A percentile compares a stretch with the other conserved stretches of the same genome.
Conservation (phyloP, 192 early-diverging fungal genomes). For the Podila horticola region DNA sequence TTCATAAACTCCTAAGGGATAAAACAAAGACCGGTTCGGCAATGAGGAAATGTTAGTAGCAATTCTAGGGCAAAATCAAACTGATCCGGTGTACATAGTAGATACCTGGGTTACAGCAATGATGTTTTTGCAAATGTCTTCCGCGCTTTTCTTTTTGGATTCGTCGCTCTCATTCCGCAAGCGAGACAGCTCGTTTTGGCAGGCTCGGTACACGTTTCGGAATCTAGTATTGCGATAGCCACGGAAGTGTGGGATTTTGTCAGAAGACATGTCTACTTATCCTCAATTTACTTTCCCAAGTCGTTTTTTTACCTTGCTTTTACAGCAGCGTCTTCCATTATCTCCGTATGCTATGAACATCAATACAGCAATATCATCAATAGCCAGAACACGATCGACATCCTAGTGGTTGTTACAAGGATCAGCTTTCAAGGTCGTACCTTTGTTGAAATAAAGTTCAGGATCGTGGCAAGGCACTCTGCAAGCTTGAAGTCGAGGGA, state of each 20-base stretch:
- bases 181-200: conserved; percentile 22
- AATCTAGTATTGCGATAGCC: conserved; percentile 14
- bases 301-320: conserved; percentile 1
- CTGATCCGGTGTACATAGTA: background rate
- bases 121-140: background rate
- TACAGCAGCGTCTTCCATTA: background rate
- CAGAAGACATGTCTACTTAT: conserved; percentile 1
- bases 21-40: background rate
- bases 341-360: background rate
- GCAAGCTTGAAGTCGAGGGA: conserved; percentile 21
- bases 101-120: background rate
- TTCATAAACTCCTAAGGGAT: conserved; percentile 38
- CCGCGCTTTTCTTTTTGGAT: conserved; percentile 3
- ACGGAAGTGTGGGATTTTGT: too few relatives aligned
- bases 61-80: too few relatives aligned
- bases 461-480: conserved; percentile 21
- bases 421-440: background rate
- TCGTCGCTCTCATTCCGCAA: conserved; percentile 1
- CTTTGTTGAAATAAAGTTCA: conserved; percentile 21
- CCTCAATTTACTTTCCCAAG: background rate
- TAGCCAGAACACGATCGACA: background rate
- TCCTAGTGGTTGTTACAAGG: background rate
- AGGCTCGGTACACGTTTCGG: conserved; percentile 19
- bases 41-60: too few relatives aligned
- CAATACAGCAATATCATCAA: background rate